A percentile compares a stretch with the other conserved stretches of the same genome.
phyloP scores from a whole-genome alignment of 805 yeast species.

The Lipomyces kockii region DNA sequence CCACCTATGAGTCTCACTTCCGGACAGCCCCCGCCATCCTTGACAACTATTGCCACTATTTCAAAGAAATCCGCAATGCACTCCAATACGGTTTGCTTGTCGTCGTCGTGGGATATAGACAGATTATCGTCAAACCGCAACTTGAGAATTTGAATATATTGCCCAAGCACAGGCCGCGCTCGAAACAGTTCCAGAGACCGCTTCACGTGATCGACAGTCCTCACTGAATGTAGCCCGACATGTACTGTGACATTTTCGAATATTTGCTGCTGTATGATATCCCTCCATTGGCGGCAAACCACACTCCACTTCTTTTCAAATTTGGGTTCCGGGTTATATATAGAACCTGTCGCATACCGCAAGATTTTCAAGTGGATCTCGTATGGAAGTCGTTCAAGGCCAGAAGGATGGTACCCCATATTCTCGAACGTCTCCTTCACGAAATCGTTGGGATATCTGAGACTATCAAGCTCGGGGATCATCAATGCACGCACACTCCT shows the following conservation, averaged over 20 bases:
- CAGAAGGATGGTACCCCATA: not conserved
- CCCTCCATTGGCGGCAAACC: constrained; percentile 15
- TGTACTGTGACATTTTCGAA: constrained; percentile 1
- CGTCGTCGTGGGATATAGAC: not conserved
- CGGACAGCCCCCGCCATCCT: not conserved
- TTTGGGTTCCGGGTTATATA: not conserved
- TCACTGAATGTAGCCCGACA: not conserved
- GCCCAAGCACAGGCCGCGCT: constrained; percentile 2
- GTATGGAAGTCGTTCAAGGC: not conserved
- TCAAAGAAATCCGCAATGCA: not conserved
- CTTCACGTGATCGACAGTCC: not conserved
- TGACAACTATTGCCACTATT: constrained; percentile 1
- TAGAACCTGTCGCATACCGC: not conserved
- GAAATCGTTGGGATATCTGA: not conserved
- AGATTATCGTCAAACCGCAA: not conserved
- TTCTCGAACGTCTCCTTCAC: not conserved
- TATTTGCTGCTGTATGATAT: constrained; percentile 12
- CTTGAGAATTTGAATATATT: not conserved
- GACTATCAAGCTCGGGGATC: not conserved
- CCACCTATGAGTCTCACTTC: not conserved
- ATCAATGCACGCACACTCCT: not conserved
- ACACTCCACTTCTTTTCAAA: constrained; percentile 1
- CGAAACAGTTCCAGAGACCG: not conserved
- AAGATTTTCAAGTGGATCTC: constrained; percentile 4
- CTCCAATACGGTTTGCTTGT: not conserved